Conservation (phyloP, 495 filamentous ascomycete species). For the Hyaloscypha finlandica region DNA sequence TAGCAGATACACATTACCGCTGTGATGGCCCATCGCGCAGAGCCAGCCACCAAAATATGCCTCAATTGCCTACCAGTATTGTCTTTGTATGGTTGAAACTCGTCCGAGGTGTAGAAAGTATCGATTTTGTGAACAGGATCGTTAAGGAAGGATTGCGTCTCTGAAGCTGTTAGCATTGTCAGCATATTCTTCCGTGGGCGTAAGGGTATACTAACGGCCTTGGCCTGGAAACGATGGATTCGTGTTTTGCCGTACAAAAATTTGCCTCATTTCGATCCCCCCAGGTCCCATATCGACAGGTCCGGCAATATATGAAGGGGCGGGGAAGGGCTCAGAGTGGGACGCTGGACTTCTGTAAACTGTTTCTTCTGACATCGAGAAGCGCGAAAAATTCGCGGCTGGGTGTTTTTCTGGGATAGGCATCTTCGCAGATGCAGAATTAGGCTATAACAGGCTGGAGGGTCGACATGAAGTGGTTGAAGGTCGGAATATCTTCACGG, state of each 20-base stretch:
- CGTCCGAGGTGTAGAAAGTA: conserved; percentile 22
- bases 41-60: conserved; percentile 28
- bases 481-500: neutral
- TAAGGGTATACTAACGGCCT: neutral
- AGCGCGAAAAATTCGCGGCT: neutral
- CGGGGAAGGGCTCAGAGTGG: neutral
- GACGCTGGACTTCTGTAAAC: neutral
- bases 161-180: neutral
- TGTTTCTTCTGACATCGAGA: neutral
- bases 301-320: neutral
- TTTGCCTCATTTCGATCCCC: conserved; percentile 20
- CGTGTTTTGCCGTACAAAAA: neutral
- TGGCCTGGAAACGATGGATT: neutral
- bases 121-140: conserved; percentile 22
- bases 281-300: conserved; percentile 1
- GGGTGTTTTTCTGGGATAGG: neutral
- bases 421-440: neutral
- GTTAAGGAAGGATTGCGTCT: conserved; percentile 22
- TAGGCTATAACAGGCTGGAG: neutral
- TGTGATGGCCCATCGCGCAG: conserved; percentile 29
- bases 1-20: conserved; percentile 20
- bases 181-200: neutral
- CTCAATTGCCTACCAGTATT: conserved; percentile 27
- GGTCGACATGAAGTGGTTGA: neutral
- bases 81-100: conserved; percentile 25